Evolutionary conservation across 495 filamentous ascomycete species (phyloP).

Genomic region (Penicillium atrosanguineum): DNA sequence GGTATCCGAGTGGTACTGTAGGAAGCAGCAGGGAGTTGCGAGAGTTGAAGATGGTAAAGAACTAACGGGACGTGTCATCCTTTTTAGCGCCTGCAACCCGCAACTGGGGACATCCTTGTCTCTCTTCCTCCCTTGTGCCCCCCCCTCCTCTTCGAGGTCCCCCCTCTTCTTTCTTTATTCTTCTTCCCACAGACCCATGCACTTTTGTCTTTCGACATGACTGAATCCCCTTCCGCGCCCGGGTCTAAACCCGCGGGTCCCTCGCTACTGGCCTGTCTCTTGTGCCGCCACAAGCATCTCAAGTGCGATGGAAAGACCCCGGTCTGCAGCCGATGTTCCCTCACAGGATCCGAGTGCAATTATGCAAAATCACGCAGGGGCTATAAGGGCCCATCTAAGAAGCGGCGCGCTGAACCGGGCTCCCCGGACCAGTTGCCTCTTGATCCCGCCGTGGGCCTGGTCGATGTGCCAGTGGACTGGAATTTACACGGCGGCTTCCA

Average conservation of each 20-base stretch:
- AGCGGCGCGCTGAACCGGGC: slow-evolving; percentile 39
- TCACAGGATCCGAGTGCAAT: slow-evolving; percentile 35
- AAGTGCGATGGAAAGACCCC: slow-evolving; percentile 47
- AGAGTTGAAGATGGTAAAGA: not conserved
- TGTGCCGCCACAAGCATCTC: slow-evolving; percentile 60
- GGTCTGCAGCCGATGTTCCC: slow-evolving; percentile 40
- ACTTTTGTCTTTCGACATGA: slow-evolving; percentile 18
- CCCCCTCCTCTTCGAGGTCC: slow-evolving; percentile 3
- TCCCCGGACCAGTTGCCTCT: slow-evolving; percentile 29
- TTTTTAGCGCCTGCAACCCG: not conserved
- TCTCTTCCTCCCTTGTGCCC: not conserved
- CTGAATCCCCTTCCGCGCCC: slow-evolving; percentile 15
- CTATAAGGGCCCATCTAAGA: slow-evolving; percentile 48
- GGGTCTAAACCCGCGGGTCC: slow-evolving; percentile 28
- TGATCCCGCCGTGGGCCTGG: slow-evolving; percentile 19
- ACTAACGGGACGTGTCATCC: not conserved
- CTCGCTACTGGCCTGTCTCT: slow-evolving; percentile 53
- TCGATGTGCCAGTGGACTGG: slow-evolving; percentile 35
- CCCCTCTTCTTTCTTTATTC: not conserved
- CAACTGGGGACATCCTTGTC: slow-evolving; percentile 3
- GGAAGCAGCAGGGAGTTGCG: not conserved
- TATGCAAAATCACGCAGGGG: slow-evolving; percentile 49
- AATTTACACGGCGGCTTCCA: slow-evolving; percentile 18
- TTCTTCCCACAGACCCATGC: slow-evolving; percentile 5
- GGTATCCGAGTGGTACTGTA: not conserved